These are phyloP conservation scores for Aegilops longissima DNA, from an alignment of 176 grass and related monocot species.

Conservation along the genomic window DNA sequence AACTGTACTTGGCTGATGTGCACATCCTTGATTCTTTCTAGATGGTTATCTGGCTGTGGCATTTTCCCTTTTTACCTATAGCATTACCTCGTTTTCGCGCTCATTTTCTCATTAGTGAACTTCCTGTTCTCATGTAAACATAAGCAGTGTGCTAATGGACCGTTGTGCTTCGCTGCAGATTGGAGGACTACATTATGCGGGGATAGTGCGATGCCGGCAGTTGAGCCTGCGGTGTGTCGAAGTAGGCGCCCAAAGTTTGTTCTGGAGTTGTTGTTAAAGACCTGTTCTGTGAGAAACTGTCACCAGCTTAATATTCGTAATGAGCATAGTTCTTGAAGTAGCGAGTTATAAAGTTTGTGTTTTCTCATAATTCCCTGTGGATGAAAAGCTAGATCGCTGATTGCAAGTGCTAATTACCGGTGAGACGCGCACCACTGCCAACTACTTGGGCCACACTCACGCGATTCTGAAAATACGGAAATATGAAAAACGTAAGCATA, in stretches of 20 bases:
- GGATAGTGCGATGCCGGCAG: slow-evolving; percentile 12
- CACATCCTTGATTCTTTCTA: not conserved
- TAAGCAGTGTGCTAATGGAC: not conserved
- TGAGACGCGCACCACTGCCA: too few relatives aligned
- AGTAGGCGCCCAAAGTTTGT: not conserved
- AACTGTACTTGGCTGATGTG: not conserved
- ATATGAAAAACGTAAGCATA: too few relatives aligned
- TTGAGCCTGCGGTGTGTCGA: not conserved
- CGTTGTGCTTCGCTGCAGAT: not conserved
- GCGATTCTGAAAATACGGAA: too few relatives aligned
- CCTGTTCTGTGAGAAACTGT: not conserved
- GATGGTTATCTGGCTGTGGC: too few relatives aligned
- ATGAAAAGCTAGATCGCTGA: too few relatives aligned
- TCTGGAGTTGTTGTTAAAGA: slow-evolving; percentile 21
- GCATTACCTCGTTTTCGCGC: too few relatives aligned
- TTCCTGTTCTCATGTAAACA: not conserved
- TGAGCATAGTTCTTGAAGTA: slow-evolving; percentile 26
- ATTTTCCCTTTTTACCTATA: not conserved
- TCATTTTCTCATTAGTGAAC: not conserved
- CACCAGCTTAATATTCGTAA: not conserved
- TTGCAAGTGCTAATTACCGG: too few relatives aligned
- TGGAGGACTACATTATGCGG: not conserved
- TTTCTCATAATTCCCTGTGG: not conserved
- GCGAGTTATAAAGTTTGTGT: not conserved
- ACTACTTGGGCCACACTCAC: too few relatives aligned